Base-by-base conservation (phyloP, 805 yeast genomes). In the Kuraishia cidri region DNA sequence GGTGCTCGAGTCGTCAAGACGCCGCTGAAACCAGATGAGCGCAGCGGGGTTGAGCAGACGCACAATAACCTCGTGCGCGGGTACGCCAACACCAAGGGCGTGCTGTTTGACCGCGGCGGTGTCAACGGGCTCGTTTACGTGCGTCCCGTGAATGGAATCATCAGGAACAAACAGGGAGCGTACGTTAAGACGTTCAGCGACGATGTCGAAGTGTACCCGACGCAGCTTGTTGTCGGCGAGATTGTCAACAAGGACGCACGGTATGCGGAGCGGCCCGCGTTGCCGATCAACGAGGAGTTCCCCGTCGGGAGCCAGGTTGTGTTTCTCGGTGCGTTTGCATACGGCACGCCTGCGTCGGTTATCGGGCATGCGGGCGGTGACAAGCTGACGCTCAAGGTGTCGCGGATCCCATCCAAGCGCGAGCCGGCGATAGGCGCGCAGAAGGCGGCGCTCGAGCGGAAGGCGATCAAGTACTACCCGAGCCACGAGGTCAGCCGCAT, bases 291-390 rank as follows among this genome's bases (percentile, higher is more conserved):
- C 6, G 74, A 83, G 41, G 97, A 90, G 52, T 92, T 70, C 56
- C 97, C 97, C 13, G 34, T 68, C 4, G 79, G 71, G 11, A 68
- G 82, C 1, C 72, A 75, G 32, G 88, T 78, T 18, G 72, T 90
- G 6, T 84, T 84, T 50, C 62, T 92, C 39, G 94, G 97, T 30
- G 85, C 79, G 18, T 75, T 77, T 54, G 94, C 88, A 2, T 92
- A 85, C 51, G 97, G 98, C 34, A 72, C 85, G 4, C 76, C 82
- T 28, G 84, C 86, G 4, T 62, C 62, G 15, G 70, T 83, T 29
- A 69, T 69, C 30, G 90, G 83, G 0, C 73, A 79, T 46, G 64
- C 63, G 20, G 40, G 44, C 19, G n/a, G n/a, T n/a, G 42, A 39
- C 12, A 48, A 42, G 23, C 56, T 81, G 36, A 62, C 64, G 14